Base-by-base conservation (phyloP, 345 rosid species). In the Eutrema japonicum region DNA sequence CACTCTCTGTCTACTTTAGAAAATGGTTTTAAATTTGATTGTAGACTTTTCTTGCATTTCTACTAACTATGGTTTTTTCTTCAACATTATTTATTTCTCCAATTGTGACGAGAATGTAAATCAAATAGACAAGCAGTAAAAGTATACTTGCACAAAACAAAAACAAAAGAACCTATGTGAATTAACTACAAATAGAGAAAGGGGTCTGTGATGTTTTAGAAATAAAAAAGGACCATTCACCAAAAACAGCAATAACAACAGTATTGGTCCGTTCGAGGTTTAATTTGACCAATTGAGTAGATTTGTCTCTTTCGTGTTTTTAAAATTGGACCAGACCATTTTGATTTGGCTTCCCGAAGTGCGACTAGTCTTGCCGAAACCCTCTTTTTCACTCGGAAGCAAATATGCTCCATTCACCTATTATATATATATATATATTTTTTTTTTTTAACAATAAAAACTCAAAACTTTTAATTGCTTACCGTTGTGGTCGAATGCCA, bases 251-350 rank as follows among this genome's bases (percentile, higher is more conserved):
- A 76, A 63, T 54, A 57, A 46, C 75, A 76, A 47, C 75, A 76
- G 79, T 40, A 47, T 76, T 63, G 79, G 75, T 76, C 22, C 70
- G 60, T 76, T 76, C 75, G 79, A 76, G 76, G 76, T 70, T 56
- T 32, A 70, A 56, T 76, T 70, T 76, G 79, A 76, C 79, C 79
- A 70, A 40, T 48, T 64, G 38, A 38, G n/a, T 70, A 76, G 46
- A 69, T 70, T 76, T 55, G 79, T 76, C 79, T 76, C 71, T 76
- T 63, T 76, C 75, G 66, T 76, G 70, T 70, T 63, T 55, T 53
- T 1, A 63, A 69, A 76, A 46, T 35, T 70, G 80, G 76, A 70
- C 71, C 80, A 76, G 66, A 37, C 74, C 30, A 40, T 47, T 70
- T 64, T 70, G 53, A 55, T 70, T 64, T 70, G 53, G 61, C 41